Conservation (phyloP, 108 stramenopile species). For the Pseudonitzschia multistriata region DNA sequence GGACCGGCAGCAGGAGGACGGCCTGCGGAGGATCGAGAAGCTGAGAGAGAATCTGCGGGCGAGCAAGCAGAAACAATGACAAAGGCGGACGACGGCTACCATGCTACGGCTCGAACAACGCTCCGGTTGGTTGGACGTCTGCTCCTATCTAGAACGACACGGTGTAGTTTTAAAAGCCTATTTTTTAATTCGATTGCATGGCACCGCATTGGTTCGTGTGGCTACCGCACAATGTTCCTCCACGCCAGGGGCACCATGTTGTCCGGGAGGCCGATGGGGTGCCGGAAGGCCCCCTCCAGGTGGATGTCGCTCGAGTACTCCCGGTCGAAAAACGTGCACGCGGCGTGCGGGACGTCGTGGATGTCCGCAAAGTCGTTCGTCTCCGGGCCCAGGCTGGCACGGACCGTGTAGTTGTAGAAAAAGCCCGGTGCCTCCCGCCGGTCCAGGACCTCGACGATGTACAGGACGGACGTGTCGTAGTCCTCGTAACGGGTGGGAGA, state of each 20-base stretch:
- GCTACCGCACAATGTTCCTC: constrained; percentile 10
- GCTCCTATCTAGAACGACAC: background rate
- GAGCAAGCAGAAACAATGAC: constrained; percentile 16
- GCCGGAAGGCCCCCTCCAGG: constrained; percentile 55
- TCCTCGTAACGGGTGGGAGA: constrained; percentile 18
- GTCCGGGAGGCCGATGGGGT: constrained; percentile 70
- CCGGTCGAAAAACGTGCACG: constrained; percentile 57
- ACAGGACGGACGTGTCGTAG: constrained; percentile 23
- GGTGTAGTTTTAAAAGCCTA: background rate
- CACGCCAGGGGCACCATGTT: constrained; percentile 60
- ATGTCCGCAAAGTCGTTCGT: constrained; percentile 31
- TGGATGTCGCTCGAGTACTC: constrained; percentile 66
- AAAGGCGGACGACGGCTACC: background rate
- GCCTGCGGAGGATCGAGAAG: constrained; percentile 20
- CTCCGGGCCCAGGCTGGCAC: constrained; percentile 12
- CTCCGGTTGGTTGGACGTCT: background rate
- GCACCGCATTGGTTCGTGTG: background rate
- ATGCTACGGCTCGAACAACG: background rate
- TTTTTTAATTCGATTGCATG: background rate
- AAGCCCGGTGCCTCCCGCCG: constrained; percentile 40
- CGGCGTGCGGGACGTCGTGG: constrained; percentile 60
- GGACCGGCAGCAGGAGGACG: constrained; percentile 10
- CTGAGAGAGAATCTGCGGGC: constrained; percentile 28
- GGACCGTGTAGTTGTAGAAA: constrained; percentile 71
- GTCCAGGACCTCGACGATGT: constrained; percentile 49